Evolutionary conservation across 352 stramenopile genomes (phyloP).

Genomic region (Phytophthora multivora): DNA sequence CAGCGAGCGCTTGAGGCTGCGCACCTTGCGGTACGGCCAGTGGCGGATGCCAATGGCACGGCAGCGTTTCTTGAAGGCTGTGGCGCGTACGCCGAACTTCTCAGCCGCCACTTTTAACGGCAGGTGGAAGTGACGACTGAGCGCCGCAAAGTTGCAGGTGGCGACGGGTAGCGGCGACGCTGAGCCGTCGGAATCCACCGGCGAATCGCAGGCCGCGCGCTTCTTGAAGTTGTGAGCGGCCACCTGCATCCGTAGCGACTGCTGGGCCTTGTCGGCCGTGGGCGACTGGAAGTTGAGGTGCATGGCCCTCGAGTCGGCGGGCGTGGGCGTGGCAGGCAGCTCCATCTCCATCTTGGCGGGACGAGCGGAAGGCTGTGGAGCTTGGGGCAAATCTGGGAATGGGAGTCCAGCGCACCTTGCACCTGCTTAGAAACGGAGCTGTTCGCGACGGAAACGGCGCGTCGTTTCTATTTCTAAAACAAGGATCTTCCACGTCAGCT

Average conservation of each 20-base stretch:
- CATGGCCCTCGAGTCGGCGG: conserved; percentile 27
- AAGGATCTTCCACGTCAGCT: conserved; percentile 39
- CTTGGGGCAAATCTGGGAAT: conserved; percentile 35
- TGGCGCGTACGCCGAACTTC: conserved; percentile 76
- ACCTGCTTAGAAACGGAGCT: conserved; percentile 29
- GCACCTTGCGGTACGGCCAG: conserved; percentile 77
- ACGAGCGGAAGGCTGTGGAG: not conserved
- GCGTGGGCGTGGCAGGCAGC: conserved; percentile 39
- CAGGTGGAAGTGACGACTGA: conserved; percentile 71
- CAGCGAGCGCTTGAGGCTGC: conserved; percentile 68
- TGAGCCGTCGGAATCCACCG: conserved; percentile 16
- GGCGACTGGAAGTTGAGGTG: conserved; percentile 54
- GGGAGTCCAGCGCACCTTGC: conserved; percentile 14
- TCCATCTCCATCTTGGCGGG: conserved; percentile 37
- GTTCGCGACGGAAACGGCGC: conserved; percentile 31
- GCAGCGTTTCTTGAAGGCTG: conserved; percentile 79
- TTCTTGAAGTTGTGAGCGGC: conserved; percentile 49
- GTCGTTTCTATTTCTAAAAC: conserved; percentile 31
- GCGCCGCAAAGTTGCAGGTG: conserved; percentile 72
- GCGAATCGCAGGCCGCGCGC: conserved; percentile 34
- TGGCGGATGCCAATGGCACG: conserved; percentile 73
- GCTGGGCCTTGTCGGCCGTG: conserved; percentile 44
- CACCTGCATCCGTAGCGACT: conserved; percentile 43
- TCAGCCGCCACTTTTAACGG: conserved; percentile 73
- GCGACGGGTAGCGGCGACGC: conserved; percentile 32